Evolutionary conservation across 805 yeast species (phyloP).

Genomic region (Saccharomycopsis fermentans): DNA sequence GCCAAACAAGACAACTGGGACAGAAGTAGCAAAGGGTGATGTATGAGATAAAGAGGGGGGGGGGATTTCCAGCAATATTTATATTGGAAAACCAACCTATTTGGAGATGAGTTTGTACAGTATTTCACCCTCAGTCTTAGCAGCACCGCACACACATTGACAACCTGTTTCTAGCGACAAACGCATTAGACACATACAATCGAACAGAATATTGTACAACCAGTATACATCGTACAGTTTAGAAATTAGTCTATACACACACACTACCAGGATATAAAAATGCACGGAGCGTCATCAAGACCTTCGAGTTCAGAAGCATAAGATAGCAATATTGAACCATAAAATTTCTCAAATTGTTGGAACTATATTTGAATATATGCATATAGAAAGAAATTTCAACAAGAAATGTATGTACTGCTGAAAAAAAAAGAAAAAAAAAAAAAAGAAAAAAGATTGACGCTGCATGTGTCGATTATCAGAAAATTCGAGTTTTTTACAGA

Average conservation of each 20-base stretch:
- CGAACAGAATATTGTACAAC: too few relatives aligned
- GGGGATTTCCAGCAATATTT: neutral
- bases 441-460: neutral
- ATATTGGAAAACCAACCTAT: too few relatives aligned
- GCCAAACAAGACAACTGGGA: too few relatives aligned
- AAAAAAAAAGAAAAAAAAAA: neutral
- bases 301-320: neutral
- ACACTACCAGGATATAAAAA: neutral
- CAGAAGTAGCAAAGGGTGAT: too few relatives aligned
- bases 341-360: neutral
- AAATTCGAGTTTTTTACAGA: neutral
- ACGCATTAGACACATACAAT: too few relatives aligned
- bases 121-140: too few relatives aligned
- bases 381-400: neutral
- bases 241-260: neutral
- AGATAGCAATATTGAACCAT: neutral
- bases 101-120: too few relatives aligned
- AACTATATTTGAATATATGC: conserved; percentile 1
- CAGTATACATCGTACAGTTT: neutral
- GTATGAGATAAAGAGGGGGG: too few relatives aligned
- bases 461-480: neutral
- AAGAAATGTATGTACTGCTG: neutral
- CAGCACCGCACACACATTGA: too few relatives aligned
- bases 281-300: neutral
- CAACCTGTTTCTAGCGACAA: too few relatives aligned